Base-by-base conservation (phyloP, 2,329 filamentous ascomycete species). In the Fusarium beomiforme region DNA sequence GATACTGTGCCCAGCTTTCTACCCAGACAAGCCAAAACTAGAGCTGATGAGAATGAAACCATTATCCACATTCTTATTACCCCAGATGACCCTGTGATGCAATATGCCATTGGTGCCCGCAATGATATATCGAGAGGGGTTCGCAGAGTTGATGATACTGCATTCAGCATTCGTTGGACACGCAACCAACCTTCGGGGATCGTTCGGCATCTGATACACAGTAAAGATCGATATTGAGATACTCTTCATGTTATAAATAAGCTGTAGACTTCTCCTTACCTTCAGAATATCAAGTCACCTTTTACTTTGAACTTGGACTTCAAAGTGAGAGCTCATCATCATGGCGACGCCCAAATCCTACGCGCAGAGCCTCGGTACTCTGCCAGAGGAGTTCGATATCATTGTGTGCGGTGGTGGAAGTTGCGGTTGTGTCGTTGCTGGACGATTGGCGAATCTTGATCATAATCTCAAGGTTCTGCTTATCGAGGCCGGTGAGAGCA, bases 361-460 rank as follows among this genome's bases (percentile, higher is more conserved):
- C 36, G 51, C 69, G 41, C 73, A 59, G 64, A 57, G 50, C 44
- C 26, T 59, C 7, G 70, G 72, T 61, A 53, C 70, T 10, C 77
- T 94, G 69, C 91, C 92, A 37, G 91, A 94, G 64, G 92, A 94
- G 84, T 92, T 93, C 77, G 92, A 94, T 79, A 93, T 94, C 75
- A 94, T 94, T 75, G 91, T 94, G 33, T 92, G 90, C 72, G 92
- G 92, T 76, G 92, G 92, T 76, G 92, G 92, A 59, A 92, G 90
- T 78, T 89, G 87, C 68, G 90, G 86, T 34, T 88, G 86, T 77
- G 86, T 88, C n/a, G 85, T 88, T 43, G 86, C 86, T 57, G 86
- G 86, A 47, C 89, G 89, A 63, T 81, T 94, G 77, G 92, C 92
- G 77, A 94, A 94, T 73, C 82, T 94, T 70, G 92, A 94, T 78